Conservation (phyloP, 2,329 filamentous ascomycete genomes). For the Escovopsis weberi region DNA sequence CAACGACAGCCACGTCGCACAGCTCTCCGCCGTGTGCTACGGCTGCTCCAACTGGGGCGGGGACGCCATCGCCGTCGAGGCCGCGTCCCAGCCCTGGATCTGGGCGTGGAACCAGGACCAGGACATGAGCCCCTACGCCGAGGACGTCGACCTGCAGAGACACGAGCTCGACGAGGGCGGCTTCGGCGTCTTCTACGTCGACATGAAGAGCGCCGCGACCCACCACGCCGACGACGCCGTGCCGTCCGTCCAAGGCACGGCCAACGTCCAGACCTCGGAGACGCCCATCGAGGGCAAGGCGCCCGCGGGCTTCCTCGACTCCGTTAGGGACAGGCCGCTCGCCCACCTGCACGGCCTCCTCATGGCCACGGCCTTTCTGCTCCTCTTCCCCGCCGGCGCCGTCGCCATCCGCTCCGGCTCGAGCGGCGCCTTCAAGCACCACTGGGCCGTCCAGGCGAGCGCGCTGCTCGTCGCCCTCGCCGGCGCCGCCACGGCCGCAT, state of each 20-base stretch:
- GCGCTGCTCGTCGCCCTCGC: constrained; percentile 1
- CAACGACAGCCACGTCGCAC: background rate
- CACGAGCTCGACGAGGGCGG: constrained; percentile 6
- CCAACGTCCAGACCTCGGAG: constrained; percentile 5
- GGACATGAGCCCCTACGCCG: constrained; percentile 7
- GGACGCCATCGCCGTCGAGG: constrained; percentile 6
- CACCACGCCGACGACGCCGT: constrained; percentile 4
- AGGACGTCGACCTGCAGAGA: constrained; percentile 6
- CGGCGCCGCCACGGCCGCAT: constrained; percentile 3
- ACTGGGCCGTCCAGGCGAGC: constrained; percentile 8
- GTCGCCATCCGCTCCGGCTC: constrained; percentile 8
- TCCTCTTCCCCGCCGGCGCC: constrained; percentile 8
- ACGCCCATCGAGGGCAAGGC: constrained; percentile 1
- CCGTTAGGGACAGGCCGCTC: background rate
- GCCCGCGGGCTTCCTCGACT: background rate
- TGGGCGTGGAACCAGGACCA: constrained; percentile 13
- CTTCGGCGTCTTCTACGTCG: constrained; percentile 9
- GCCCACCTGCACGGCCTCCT: constrained; percentile 8
- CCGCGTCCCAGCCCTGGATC: constrained; percentile 12
- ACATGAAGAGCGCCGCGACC: constrained; percentile 8
- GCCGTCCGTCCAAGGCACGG: constrained; percentile 2
- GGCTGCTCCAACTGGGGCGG: constrained; percentile 11
- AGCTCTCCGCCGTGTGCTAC: constrained; percentile 10
- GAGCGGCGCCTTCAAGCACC: constrained; percentile 7
- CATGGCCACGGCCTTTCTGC: constrained; percentile 7